Evolutionary conservation across 73 alveolate genomes (phyloP), one percentile per base, ranked within the genome.

Genomic region (Blepharisma japonicum): DNA sequence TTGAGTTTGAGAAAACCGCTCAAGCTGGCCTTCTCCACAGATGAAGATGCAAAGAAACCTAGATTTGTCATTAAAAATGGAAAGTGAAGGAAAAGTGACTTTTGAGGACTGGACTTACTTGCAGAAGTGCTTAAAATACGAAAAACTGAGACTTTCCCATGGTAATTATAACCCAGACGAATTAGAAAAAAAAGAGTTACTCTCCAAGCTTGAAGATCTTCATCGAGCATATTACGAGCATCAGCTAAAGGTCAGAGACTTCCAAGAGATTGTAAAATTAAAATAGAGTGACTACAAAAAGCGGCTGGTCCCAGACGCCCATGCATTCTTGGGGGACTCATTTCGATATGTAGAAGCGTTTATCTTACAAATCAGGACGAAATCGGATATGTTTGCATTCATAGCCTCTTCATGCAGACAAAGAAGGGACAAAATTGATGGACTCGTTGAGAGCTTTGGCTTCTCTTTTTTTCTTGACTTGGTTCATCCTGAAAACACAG

Each of bases 51-150:
- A 32, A 32, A 32, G 42, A 32, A 32, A 32, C 0, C 42, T 32
- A 32, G 42, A 32, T 32, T 32, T 32, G 42, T 32, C 42, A 32
- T 32, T 32, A 32, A 32, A 32, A 32, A 32, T 32, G 42, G 42
- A 32, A 32, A 32, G 42, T 25, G 74, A 61, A 61, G 74, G 74
- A 25, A 61, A 61, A 14, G 74, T 61, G 11, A 14, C 74, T 14
- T 61, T 61, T 25, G 74, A 61, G 47, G 74, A 61, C 74, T 61
- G 74, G 74, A 61, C 74, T 5, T 61, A 61, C 47, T 25, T 61
- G 38, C 74, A 61, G 23, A 61, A 61, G 46, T 61, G 74, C 47
- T 25, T 61, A 25, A 61, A 61, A 61, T 61, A 61, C 48, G 74
- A 61, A 39, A 61, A 61, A 25, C 14, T 61, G 47, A 14, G 74